Evolutionary conservation across 2,329 filamentous ascomycete genomes (phyloP).

Genomic region (Berkeleyomyces basicola): DNA sequence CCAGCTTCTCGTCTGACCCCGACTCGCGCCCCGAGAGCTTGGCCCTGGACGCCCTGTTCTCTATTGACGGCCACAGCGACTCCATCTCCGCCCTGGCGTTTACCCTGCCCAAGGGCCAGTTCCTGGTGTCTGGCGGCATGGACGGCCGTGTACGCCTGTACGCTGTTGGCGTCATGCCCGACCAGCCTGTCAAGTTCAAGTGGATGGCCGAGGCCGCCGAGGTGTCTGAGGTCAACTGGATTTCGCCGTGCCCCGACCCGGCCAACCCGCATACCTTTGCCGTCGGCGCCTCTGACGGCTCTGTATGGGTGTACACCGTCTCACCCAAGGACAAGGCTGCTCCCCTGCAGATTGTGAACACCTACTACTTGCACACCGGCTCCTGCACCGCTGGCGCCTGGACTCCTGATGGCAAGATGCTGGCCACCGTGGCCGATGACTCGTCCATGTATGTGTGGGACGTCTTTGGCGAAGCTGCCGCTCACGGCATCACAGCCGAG

Average conservation of each 20-base stretch:
- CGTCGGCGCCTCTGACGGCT: slow-evolving; percentile 76
- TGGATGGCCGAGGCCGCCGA: slow-evolving; percentile 69
- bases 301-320: slow-evolving; percentile 90
- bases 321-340: slow-evolving; percentile 42
- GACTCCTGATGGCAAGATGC: slow-evolving; percentile 70
- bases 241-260: slow-evolving; percentile 55
- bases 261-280: slow-evolving; percentile 66
- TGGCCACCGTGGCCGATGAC: slow-evolving; percentile 83
- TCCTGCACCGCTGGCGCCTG: slow-evolving; percentile 80
- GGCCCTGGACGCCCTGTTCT: slow-evolving; percentile 48
- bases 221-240: slow-evolving; percentile 91
- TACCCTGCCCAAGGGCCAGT: slow-evolving; percentile 67
- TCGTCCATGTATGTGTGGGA: slow-evolving; percentile 84
- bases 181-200: slow-evolving; percentile 33
- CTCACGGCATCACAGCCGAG: slow-evolving; percentile 30
- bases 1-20: slow-evolving; percentile 55
- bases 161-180: slow-evolving; percentile 31
- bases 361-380: slow-evolving; percentile 79
- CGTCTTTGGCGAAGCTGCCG: slow-evolving; percentile 64
- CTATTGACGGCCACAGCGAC: slow-evolving; percentile 80
- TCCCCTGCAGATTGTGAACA: slow-evolving; percentile 68
- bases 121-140: slow-evolving; percentile 70
- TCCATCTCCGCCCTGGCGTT: slow-evolving; percentile 78
- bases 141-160: slow-evolving; percentile 70
- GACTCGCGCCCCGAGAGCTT: slow-evolving; percentile 34